Conservation (phyloP, 495 filamentous ascomycete genomes). For the Talaromyces wortmannii region DNA sequence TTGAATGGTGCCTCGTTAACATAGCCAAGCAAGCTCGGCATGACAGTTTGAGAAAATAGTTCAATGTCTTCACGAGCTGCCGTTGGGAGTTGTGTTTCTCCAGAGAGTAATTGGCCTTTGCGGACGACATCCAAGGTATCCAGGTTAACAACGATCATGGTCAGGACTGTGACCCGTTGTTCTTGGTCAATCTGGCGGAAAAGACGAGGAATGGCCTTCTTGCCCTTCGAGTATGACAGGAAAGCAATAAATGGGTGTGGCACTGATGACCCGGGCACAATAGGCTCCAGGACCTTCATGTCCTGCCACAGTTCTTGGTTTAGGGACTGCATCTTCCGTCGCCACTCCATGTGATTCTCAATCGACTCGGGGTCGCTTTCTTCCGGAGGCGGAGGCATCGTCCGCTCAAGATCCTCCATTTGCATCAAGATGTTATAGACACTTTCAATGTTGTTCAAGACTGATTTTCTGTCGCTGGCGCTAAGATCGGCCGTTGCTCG, state of each 20-base stretch:
- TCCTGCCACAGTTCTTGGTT: slow-evolving; percentile 76
- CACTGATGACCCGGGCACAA: slow-evolving; percentile 59
- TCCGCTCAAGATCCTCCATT: slow-evolving; percentile 90
- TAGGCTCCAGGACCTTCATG: slow-evolving; percentile 86
- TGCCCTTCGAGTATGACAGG: slow-evolving; percentile 90
- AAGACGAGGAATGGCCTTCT: slow-evolving; percentile 88
- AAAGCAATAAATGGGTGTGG: slow-evolving; percentile 96
- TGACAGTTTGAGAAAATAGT: slow-evolving; percentile 77
- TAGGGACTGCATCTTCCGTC: slow-evolving; percentile 57
- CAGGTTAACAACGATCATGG: slow-evolving; percentile 91
- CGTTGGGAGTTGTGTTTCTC: slow-evolving; percentile 60
- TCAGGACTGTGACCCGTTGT: slow-evolving; percentile 88
- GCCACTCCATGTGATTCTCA: slow-evolving; percentile 65
- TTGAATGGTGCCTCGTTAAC: slow-evolving; percentile 85
- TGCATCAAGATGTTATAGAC: slow-evolving; percentile 85
- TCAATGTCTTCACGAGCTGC: slow-evolving; percentile 85
- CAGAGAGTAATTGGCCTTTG: slow-evolving; percentile 59
- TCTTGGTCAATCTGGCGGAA: slow-evolving; percentile 90
- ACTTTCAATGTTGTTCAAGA: slow-evolving; percentile 76
- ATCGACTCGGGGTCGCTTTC: slow-evolving; percentile 58
- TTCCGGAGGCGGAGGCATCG: slow-evolving; percentile 61
- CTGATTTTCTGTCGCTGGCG: slow-evolving; percentile 69
- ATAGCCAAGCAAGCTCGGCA: slow-evolving; percentile 81
- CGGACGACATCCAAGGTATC: slow-evolving; percentile 87
- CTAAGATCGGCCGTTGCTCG: slow-evolving; percentile 40